Percentiles rank a stretch among this genome's conserved stretches.
phyloP scores from a whole-genome alignment of 2,329 filamentous ascomycete species.

The Scleromitrula shiraiana region DNA sequence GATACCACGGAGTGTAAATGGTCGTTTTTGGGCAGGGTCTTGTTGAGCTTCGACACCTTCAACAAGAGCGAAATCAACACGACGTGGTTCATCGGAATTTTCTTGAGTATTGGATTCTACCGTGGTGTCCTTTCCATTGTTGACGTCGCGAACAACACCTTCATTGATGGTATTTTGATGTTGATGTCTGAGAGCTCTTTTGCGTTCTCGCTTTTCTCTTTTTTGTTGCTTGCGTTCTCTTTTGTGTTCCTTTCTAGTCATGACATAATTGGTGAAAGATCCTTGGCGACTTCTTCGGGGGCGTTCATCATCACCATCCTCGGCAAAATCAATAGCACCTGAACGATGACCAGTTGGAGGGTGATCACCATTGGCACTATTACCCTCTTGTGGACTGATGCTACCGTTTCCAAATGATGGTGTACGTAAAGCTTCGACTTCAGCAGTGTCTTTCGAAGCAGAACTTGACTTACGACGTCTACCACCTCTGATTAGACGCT shows the following conservation, averaged over 20 bases:
- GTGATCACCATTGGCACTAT: conserved; percentile 19
- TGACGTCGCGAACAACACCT: conserved; percentile 9
- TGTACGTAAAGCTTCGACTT: conserved; percentile 33
- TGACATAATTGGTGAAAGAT: conserved; percentile 19
- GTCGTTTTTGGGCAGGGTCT: conserved; percentile 28
- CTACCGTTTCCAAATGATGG: conserved; percentile 33
- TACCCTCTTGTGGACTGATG: conserved; percentile 18
- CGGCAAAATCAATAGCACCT: conserved; percentile 39
- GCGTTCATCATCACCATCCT: conserved; percentile 46
- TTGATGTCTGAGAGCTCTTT: conserved; percentile 17
- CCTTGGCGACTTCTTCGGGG: conserved; percentile 21
- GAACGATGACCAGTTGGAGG: conserved; percentile 19
- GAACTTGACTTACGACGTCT: conserved; percentile 65
- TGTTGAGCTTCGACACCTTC: conserved; percentile 21
- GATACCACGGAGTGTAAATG: conserved; percentile 51
- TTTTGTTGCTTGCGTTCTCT: conserved; percentile 34
- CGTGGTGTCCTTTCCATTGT: conserved; percentile 17
- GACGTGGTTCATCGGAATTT: conserved; percentile 38
- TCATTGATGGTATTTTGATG: conserved; percentile 21
- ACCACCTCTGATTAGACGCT: conserved; percentile 60
- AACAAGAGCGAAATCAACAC: conserved; percentile 50
- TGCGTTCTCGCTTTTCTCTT: conserved; percentile 19
- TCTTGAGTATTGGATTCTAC: no score
- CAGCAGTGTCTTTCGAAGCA: conserved; percentile 53
- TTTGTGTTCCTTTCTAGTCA: conserved; percentile 29